Percentiles rank a stretch among this genome's conserved stretches.
phyloP scores from a whole-genome alignment of 2,329 filamentous ascomycete genomes.

The Talaromyces sp. region DNA sequence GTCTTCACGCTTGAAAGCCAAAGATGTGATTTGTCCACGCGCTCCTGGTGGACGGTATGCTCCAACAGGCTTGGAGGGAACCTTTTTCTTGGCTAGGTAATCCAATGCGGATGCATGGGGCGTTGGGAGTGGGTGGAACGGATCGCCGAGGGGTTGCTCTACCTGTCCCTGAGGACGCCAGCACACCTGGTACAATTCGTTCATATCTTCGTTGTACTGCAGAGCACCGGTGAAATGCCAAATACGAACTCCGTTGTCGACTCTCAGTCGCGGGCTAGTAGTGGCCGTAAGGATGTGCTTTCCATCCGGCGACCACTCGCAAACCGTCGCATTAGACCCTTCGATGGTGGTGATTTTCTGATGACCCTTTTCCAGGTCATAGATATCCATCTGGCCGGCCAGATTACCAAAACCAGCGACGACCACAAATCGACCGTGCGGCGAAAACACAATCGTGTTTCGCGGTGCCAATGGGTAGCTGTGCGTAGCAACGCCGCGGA shows the following conservation, averaged over 20 bases:
- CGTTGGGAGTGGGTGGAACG: constrained; percentile 68
- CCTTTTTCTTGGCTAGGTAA: constrained; percentile 84
- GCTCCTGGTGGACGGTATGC: constrained; percentile 94
- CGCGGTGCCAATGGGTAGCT: constrained; percentile 82
- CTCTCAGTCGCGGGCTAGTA: constrained; percentile 87
- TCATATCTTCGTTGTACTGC: constrained; percentile 95
- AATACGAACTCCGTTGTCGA: constrained; percentile 93
- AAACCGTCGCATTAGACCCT: constrained; percentile 91
- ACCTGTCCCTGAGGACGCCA: constrained; percentile 75
- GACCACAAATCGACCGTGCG: constrained; percentile 85
- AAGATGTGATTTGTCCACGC: constrained; percentile 78
- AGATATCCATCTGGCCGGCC: constrained; percentile 95
- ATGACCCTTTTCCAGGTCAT: constrained; percentile 92
- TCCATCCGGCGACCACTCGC: constrained; percentile 95
- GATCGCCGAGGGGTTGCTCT: constrained; percentile 63
- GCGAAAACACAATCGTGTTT: constrained; percentile 94
- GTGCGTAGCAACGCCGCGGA: constrained; percentile 76
- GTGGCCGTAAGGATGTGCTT: constrained; percentile 96
- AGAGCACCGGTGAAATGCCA: constrained; percentile 87
- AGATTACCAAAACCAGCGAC: constrained; percentile 97
- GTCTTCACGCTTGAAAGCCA: constrained; percentile 96
- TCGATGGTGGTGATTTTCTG: constrained; percentile 90
- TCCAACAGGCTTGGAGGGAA: constrained; percentile 92
- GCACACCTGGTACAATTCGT: constrained; percentile 83
- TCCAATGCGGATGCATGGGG: constrained; percentile 79